phyloP scores from a whole-genome alignment of 2,329 filamentous ascomycete species.

The Raffaelea deltoideospora region DNA sequence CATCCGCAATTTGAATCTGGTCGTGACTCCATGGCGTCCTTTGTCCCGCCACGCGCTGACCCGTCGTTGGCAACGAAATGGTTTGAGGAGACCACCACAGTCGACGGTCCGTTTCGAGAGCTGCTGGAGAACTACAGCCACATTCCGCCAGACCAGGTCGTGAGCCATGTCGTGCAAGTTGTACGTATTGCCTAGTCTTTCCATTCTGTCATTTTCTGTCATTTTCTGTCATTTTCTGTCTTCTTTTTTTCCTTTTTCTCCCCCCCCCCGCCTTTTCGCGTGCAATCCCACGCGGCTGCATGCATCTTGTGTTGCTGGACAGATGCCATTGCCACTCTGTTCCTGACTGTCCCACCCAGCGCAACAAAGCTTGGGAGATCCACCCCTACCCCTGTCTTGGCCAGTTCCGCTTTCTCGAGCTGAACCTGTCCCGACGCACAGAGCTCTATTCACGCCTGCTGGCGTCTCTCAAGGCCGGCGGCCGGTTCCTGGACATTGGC shows the following conservation, averaged over 20 bases:
- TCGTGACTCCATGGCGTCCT: not conserved
- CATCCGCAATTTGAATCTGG: not conserved
- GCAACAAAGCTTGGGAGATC: slow-evolving; percentile 12
- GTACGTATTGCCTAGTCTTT: too few species aligned
- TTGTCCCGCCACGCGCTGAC: slow-evolving; percentile 2
- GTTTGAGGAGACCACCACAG: slow-evolving; percentile 2
- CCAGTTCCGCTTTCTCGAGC: slow-evolving; percentile 24
- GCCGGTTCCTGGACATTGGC: slow-evolving; percentile 24
- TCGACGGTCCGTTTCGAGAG: slow-evolving; percentile 3
- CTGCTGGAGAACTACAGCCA: slow-evolving; percentile 8
- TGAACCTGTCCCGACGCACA: slow-evolving; percentile 17
- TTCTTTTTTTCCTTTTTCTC: not conserved
- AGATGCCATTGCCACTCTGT: too few species aligned
- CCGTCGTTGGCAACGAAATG: slow-evolving; percentile 1
- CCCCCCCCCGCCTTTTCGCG: not conserved
- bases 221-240: too few species aligned
- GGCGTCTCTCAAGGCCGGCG: slow-evolving; percentile 9
- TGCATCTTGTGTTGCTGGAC: too few species aligned
- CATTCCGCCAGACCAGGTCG: slow-evolving; percentile 4
- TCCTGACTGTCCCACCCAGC: slow-evolving; percentile 5
- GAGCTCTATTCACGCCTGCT: slow-evolving; percentile 16
- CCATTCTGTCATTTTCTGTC: too few species aligned
- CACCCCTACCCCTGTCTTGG: slow-evolving; percentile 27
- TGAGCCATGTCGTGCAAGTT: slow-evolving; percentile 6
- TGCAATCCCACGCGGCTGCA: too few species aligned